phyloP scores from a whole-genome alignment of 176 grass and related monocot species.

The Alopecurus myosuroides region DNA sequence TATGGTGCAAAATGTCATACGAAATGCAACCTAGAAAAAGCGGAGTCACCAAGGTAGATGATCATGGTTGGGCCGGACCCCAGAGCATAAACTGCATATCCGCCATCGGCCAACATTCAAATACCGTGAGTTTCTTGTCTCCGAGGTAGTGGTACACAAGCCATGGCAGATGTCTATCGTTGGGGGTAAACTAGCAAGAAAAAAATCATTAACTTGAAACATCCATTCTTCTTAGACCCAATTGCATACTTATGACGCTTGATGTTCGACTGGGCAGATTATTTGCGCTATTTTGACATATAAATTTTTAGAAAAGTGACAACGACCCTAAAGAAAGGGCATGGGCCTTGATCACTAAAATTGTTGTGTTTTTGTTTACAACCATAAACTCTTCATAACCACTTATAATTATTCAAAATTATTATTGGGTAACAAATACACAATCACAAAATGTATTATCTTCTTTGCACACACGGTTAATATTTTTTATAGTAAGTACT shows the following conservation, averaged over 20 bases:
- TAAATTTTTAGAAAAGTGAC: background rate
- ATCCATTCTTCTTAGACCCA: background rate
- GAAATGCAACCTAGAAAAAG: too few species aligned
- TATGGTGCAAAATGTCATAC: too few species aligned
- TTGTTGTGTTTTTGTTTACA: background rate
- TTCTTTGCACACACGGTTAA: background rate
- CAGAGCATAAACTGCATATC: too few species aligned
- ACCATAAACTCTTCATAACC: background rate
- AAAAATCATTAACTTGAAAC: background rate
- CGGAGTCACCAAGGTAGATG: too few species aligned
- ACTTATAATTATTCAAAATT: background rate
- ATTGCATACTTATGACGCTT: background rate
- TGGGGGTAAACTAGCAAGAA: background rate
- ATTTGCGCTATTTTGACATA: background rate
- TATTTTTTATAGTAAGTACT: background rate
- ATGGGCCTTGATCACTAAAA: background rate
- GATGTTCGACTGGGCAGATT: background rate
- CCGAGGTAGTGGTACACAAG: too few species aligned
- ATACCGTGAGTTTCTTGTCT: too few species aligned
- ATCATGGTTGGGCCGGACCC: too few species aligned
- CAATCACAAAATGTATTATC: background rate
- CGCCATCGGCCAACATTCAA: too few species aligned
- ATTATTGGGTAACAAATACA: background rate
- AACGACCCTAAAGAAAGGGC: too few species aligned
- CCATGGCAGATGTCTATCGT: too few species aligned